Base-by-base conservation (phyloP, 2,329 filamentous ascomycete genomes). In the Ophiostoma himal-ulmi region DNA sequence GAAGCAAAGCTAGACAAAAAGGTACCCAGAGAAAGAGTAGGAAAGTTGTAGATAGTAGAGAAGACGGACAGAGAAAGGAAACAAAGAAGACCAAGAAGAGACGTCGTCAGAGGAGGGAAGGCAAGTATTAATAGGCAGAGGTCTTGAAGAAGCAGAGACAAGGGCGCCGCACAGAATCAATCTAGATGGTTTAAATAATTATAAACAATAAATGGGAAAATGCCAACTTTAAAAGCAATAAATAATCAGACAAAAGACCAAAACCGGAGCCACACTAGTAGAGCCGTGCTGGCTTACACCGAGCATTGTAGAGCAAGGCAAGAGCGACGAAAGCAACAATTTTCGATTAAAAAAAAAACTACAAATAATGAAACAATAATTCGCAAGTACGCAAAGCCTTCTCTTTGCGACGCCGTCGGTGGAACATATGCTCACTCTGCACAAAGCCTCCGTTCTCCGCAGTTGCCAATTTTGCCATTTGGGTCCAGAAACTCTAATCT, bases 401-500 rank as follows among this genome's bases (percentile, higher is more conserved):
- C 22, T 64, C 60, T 64, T 64, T 64, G 52, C 52, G 44, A 57
- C 52, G 52, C n/a, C n/a, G 57, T 26, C 52, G 57, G 57, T 62
- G 57, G 57, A 36, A 62, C 57, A 62, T 62, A 26, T 62, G 26
- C 22, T 57, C 52, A 10, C 22, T 57, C 52, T 57, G 52, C 52
- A 57, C 52, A 57, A 57, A 26, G 52, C 52, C 52, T 57, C 60
- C 60, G 60, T 64, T 64, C 60, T 64, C 60, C 60, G 60, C 60
- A 64, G 20, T 64, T 37, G 30, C 34, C 64, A 41, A 10, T 41
- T 66, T 22, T 37, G 64, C 60, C 60, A 37, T 37, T 64, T 64
- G 26, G 13, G 17, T 34, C 36, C 62, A 65, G 62, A 39, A 65
- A 37, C 75, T 74, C 26, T 41, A 36, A 70, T 71, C 83, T 85